Conservation (phyloP, 371 early-diverging fungal genomes). For the Mortierella sp. region DNA sequence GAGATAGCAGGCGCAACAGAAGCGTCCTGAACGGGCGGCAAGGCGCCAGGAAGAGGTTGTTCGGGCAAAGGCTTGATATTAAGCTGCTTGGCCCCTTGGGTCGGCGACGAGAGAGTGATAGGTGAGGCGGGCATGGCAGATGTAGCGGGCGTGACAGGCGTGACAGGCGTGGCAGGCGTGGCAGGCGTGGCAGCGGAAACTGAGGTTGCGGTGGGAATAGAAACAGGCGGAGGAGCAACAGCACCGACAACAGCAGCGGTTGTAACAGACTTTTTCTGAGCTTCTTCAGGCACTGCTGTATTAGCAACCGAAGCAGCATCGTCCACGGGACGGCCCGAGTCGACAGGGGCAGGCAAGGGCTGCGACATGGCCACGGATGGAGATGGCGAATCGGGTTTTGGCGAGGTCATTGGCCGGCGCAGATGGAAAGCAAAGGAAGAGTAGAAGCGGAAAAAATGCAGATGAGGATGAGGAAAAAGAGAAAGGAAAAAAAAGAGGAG, state of each 20-base stretch:
- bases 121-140: neutral
- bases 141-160: conserved; percentile 6
- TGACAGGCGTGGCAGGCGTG: neutral
- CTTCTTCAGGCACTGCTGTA: conserved; percentile 10
- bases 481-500: neutral
- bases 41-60: neutral
- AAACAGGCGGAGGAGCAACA: neutral
- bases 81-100: too few species aligned
- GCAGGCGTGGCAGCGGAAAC: neutral
- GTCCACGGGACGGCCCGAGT: neutral
- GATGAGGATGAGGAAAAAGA: neutral
- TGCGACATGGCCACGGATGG: conserved; percentile 29
- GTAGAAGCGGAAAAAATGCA: neutral
- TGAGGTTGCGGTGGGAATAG: neutral
- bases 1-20: conserved; percentile 1
- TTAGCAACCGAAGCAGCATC: conserved; percentile 23
- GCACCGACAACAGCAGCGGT: neutral
- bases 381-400: conserved; percentile 13
- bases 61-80: neutral
- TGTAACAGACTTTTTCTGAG: neutral
- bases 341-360: conserved; percentile 18
- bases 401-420: conserved; percentile 21
- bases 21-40: neutral
- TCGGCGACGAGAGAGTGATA: neutral
- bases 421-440: neutral